Evolutionary conservation across 2,329 filamentous ascomycete genomes (phyloP).

Genomic region (Aspergillus fischeri): DNA sequence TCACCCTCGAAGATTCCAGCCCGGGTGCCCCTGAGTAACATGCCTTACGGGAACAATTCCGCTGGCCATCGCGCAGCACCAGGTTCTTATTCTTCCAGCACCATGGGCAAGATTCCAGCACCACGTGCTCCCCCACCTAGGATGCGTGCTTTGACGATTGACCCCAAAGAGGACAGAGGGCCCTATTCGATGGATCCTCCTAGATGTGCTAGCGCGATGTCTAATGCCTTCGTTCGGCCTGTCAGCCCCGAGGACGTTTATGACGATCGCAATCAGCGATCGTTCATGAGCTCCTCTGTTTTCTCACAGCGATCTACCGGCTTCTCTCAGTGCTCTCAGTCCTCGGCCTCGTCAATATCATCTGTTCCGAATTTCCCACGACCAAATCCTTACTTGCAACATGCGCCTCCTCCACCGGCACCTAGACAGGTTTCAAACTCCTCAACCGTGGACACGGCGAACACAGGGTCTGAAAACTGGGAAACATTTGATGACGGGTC

Average conservation of each 20-base stretch:
- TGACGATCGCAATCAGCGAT: constrained; percentile 57
- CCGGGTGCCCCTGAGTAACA: constrained; percentile 44
- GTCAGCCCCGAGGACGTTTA: constrained; percentile 78
- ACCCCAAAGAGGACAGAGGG: constrained; percentile 41
- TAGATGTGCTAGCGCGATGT: constrained; percentile 51
- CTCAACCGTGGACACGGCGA: constrained; percentile 60
- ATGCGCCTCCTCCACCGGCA: constrained; percentile 34
- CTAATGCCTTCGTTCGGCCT: constrained; percentile 52
- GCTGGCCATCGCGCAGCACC: constrained; percentile 63
- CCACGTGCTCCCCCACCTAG: constrained; percentile 71
- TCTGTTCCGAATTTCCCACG: constrained; percentile 29
- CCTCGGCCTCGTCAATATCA: constrained; percentile 37
- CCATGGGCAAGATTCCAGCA: constrained; percentile 47
- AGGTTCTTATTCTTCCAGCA: constrained; percentile 39
- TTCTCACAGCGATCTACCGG: constrained; percentile 36
- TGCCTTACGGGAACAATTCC: constrained; percentile 63
- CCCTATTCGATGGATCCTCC: constrained; percentile 37
- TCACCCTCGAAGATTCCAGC: constrained; percentile 49
- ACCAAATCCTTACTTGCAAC: constrained; percentile 34
- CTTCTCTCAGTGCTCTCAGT: constrained; percentile 40
- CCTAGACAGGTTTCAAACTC: constrained; percentile 69
- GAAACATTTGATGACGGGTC: constrained; percentile 89
- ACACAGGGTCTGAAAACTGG: constrained; percentile 92
- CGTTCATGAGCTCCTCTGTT: constrained; percentile 43
- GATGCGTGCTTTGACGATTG: constrained; percentile 76